phyloP scores from a whole-genome alignment of 768 basidiomycete genomes.

The Mycena venus region DNA sequence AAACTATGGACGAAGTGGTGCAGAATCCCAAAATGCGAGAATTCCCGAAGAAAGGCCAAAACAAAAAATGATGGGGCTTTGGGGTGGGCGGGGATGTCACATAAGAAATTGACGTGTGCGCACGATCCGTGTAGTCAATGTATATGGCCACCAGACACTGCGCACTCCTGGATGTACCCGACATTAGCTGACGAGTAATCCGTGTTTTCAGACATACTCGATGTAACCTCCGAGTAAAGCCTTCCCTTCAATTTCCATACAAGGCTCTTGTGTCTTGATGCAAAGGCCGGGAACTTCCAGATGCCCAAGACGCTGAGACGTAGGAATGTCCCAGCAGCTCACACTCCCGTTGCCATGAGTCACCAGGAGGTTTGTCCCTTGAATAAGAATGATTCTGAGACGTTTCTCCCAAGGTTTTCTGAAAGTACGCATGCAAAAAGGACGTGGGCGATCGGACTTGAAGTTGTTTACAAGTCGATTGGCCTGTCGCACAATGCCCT shows the following conservation, averaged over 20 bases:
- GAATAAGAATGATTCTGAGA: not conserved
- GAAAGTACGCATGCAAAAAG: not conserved
- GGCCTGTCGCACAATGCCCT: not conserved
- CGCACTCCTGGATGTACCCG: too few relatives aligned
- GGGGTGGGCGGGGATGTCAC: not conserved
- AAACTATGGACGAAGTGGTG: not conserved
- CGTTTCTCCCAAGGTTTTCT: not conserved
- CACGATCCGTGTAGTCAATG: not conserved
- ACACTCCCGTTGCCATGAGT: not conserved
- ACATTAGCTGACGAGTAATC: too few relatives aligned
- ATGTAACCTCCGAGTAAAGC: not conserved
- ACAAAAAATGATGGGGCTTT: not conserved
- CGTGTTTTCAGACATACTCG: too few relatives aligned
- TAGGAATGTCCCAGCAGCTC: not conserved
- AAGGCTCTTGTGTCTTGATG: not conserved
- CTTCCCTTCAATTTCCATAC: not conserved
- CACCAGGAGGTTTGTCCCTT: not conserved
- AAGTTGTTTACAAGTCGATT: not conserved
- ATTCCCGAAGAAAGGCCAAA: not conserved
- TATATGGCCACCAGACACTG: not conserved
- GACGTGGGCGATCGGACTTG: not conserved
- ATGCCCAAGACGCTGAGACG: not conserved
- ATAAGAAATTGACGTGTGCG: not conserved
- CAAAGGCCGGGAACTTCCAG: not conserved
- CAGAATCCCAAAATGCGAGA: not conserved